Conservation (phyloP, 768 basidiomycete genomes). For the Antrodiella citrinella region DNA sequence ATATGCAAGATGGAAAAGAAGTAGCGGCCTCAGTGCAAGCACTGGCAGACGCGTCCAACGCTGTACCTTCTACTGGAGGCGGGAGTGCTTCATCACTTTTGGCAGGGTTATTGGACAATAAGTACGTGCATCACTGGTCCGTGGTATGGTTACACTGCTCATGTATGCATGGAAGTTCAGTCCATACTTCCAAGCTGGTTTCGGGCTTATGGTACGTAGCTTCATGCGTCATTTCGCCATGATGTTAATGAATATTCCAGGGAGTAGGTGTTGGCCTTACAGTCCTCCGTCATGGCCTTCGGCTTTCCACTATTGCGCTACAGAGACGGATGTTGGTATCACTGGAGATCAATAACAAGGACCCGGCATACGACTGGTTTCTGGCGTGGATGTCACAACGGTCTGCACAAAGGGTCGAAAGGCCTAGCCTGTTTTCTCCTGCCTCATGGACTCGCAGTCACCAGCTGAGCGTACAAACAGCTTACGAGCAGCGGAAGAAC, state of each 20-base stretch:
- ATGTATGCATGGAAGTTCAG: constrained; percentile 33
- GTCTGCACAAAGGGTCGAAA: constrained; percentile 31
- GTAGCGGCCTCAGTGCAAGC: too few species aligned
- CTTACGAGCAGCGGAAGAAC: constrained; percentile 81
- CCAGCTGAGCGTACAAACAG: constrained; percentile 91
- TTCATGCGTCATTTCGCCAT: neutral
- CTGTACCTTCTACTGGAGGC: too few species aligned
- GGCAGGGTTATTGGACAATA: neutral
- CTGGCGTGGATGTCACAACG: constrained; percentile 91
- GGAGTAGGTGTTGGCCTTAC: constrained; percentile 86
- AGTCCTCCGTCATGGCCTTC: constrained; percentile 59
- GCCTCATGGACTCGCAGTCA: constrained; percentile 66
- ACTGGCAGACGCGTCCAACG: too few species aligned
- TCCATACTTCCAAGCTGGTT: constrained; percentile 96
- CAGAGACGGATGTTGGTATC: constrained; percentile 89
- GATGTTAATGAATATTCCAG: constrained; percentile 32
- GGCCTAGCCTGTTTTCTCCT: constrained; percentile 15
- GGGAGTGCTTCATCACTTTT: neutral
- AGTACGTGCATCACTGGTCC: too few species aligned
- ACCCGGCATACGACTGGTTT: constrained; percentile 94
- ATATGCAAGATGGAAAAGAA: too few species aligned
- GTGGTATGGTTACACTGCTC: too few species aligned
- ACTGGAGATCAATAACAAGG: constrained; percentile 93
- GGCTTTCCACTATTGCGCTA: constrained; percentile 64
- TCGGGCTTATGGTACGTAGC: constrained; percentile 81